phyloP scores from a whole-genome alignment of 2,329 filamentous ascomycete species.

The Fusarium subtropicale region DNA sequence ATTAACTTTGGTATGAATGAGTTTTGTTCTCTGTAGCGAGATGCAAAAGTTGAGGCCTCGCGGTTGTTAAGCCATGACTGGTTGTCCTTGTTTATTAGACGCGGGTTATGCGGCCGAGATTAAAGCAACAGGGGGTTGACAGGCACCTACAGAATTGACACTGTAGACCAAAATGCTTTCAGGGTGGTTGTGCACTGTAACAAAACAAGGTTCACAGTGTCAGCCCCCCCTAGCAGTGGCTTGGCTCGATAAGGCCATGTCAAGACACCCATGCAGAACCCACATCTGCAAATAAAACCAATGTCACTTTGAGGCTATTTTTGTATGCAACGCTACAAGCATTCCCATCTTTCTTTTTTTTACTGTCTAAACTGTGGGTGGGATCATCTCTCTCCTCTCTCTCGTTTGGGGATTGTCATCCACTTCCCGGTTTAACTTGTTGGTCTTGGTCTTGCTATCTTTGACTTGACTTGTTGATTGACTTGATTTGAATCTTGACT shows the following conservation, averaged over 20 bases:
- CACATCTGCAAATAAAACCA: constrained; percentile 20
- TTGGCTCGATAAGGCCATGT: constrained; percentile 47
- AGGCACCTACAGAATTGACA: constrained; percentile 3
- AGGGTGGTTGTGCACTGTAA: constrained; percentile 24
- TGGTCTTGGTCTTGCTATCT: constrained; percentile 3
- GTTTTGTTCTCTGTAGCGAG: background rate
- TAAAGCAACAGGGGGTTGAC: constrained; percentile 34
- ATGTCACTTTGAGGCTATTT: constrained; percentile 26
- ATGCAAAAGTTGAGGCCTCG: constrained; percentile 9
- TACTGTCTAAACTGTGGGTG: constrained; percentile 21
- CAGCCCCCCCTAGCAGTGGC: constrained; percentile 39
- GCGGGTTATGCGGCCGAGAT: constrained; percentile 48
- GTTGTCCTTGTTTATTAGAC: constrained; percentile 41
- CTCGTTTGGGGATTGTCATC: constrained; percentile 47
- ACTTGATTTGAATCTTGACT: constrained; percentile 2
- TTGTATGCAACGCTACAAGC: constrained; percentile 24
- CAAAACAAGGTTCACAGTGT: constrained; percentile 7
- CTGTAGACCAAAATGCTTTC: constrained; percentile 23
- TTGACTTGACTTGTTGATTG: constrained; percentile 16
- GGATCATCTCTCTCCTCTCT: constrained; percentile 29
- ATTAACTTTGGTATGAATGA: background rate
- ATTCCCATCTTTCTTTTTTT: constrained; percentile 11
- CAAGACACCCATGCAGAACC: constrained; percentile 17
- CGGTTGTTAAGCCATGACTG: constrained; percentile 35
- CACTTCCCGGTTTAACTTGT: constrained; percentile 42